Conservation (phyloP, 768 basidiomycete species). For the Tulasnella sp. region DNA sequence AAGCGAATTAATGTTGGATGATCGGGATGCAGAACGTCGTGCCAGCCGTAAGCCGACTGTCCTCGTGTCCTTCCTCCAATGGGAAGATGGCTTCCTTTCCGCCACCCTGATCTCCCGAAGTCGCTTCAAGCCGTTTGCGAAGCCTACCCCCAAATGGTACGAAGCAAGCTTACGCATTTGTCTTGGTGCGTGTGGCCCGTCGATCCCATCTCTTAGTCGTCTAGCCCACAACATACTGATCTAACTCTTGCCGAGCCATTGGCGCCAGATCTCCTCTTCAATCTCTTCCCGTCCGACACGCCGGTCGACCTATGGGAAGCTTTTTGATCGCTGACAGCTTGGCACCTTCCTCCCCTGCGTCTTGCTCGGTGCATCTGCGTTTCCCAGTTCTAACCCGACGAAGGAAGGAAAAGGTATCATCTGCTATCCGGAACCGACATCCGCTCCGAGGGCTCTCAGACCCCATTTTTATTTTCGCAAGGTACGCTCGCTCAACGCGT, state of each 20-base stretch:
- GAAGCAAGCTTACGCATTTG: background rate
- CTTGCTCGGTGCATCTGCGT: background rate
- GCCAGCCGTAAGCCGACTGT: background rate
- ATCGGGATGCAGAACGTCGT: background rate
- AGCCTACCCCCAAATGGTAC: background rate
- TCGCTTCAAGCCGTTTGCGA: background rate
- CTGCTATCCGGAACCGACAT: constrained; percentile 10
- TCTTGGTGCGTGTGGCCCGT: constrained; percentile 2
- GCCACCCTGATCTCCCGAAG: constrained; percentile 2
- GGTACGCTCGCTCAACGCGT: background rate
- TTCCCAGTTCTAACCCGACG: background rate
- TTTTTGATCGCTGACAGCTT: background rate
- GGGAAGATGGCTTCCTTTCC: background rate
- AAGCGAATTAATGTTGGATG: background rate
- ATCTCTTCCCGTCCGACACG: background rate
- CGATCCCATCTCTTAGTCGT: background rate
- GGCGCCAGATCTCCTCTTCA: constrained; percentile 14
- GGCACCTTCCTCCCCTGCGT: constrained; percentile 8
- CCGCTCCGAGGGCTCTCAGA: background rate
- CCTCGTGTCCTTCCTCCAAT: background rate
- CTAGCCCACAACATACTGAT: constrained; percentile 5
- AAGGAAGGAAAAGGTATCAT: background rate
- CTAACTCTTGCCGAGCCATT: constrained; percentile 1
- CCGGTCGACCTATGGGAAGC: background rate
- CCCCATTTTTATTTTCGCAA: constrained; percentile 1